Evolutionary conservation across 225 moss, liverwort and hornwort genomes (phyloP).

Genomic region (Pleurozium schreberi): DNA sequence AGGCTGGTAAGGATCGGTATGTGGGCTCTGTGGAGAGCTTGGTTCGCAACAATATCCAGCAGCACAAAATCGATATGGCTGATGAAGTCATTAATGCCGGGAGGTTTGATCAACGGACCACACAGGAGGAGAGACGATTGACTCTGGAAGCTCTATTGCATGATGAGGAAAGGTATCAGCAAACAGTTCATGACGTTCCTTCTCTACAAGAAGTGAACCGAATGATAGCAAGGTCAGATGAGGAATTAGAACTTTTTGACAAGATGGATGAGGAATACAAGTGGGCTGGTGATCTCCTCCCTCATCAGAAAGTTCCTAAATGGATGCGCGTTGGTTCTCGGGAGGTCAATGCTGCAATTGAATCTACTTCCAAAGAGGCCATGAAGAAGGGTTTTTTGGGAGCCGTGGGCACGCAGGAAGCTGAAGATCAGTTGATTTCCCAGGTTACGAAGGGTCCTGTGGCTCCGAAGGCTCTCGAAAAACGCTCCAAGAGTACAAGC

Average conservation of each 20-base stretch:
- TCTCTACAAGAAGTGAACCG: slow-evolving; percentile 97
- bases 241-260: slow-evolving; percentile 91
- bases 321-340: slow-evolving; percentile 97
- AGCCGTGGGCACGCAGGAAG: slow-evolving; percentile 81
- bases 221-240: slow-evolving; percentile 94
- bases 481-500: slow-evolving; percentile 45
- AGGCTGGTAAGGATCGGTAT: slow-evolving; percentile 95
- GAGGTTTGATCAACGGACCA: slow-evolving; percentile 94
- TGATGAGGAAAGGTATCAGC: slow-evolving; percentile 95
- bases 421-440: slow-evolving; percentile 63
- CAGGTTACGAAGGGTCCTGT: slow-evolving; percentile 63
- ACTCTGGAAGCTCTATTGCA: slow-evolving; percentile 96
- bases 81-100: slow-evolving; percentile 99
- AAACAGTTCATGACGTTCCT: slow-evolving; percentile 97
- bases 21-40: slow-evolving; percentile 98
- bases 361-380: slow-evolving; percentile 91
- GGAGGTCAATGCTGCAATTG: slow-evolving; percentile 88
- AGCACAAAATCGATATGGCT: slow-evolving; percentile 99
- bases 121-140: slow-evolving; percentile 90
- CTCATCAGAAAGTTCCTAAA: slow-evolving; percentile 64
- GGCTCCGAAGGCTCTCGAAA: slow-evolving; percentile 26
- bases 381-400: slow-evolving; percentile 85
- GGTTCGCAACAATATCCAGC: slow-evolving; percentile 98
- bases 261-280: slow-evolving; percentile 94
- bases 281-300: slow-evolving; percentile 79